These are phyloP conservation scores for Monascus ruber DNA, from an alignment of 2,329 filamentous ascomycete species.

Conservation along the genomic window DNA sequence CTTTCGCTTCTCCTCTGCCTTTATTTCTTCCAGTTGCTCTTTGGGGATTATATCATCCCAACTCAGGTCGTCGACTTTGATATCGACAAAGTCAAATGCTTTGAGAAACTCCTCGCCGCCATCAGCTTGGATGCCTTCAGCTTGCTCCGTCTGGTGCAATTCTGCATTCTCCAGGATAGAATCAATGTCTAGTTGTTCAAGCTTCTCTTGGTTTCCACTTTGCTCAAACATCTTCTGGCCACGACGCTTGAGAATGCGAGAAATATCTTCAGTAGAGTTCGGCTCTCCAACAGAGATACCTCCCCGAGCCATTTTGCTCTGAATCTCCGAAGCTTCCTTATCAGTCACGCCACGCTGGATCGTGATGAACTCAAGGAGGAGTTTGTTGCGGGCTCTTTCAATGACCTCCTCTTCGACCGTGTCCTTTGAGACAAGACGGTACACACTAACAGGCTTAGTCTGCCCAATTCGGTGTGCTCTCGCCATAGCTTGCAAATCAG, in stretches of 20 bases:
- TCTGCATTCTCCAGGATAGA: slow-evolving; percentile 94
- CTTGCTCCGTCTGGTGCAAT: slow-evolving; percentile 90
- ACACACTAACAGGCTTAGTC: slow-evolving; percentile 90
- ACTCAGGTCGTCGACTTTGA: slow-evolving; percentile 83
- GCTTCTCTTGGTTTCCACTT: slow-evolving; percentile 86
- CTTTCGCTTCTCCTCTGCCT: slow-evolving; percentile 75
- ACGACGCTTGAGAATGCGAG: slow-evolving; percentile 88
- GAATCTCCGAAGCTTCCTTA: slow-evolving; percentile 74
- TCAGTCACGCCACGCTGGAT: slow-evolving; percentile 96
- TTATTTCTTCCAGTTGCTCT: slow-evolving; percentile 79
- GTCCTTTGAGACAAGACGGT: slow-evolving; percentile 92
- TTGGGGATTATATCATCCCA: slow-evolving; percentile 99
- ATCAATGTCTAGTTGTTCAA: slow-evolving; percentile 96
- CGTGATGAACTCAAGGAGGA: slow-evolving; percentile 92
- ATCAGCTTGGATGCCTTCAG: slow-evolving; percentile 86
- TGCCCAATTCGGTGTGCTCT: slow-evolving; percentile 96
- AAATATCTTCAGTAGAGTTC: slow-evolving; percentile 87
- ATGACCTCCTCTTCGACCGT: slow-evolving; percentile 97
- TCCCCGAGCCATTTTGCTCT: slow-evolving; percentile 63
- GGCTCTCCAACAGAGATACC: slow-evolving; percentile 55
- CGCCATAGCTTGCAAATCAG: slow-evolving; percentile 96
- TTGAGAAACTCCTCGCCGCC: slow-evolving; percentile 93
- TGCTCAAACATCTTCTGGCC: slow-evolving; percentile 99
- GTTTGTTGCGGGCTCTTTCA: slow-evolving; percentile 91
- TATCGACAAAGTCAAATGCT: slow-evolving; percentile 85